phyloP scores from a whole-genome alignment of 2,329 filamentous ascomycete species.

The Oidium heveae region DNA sequence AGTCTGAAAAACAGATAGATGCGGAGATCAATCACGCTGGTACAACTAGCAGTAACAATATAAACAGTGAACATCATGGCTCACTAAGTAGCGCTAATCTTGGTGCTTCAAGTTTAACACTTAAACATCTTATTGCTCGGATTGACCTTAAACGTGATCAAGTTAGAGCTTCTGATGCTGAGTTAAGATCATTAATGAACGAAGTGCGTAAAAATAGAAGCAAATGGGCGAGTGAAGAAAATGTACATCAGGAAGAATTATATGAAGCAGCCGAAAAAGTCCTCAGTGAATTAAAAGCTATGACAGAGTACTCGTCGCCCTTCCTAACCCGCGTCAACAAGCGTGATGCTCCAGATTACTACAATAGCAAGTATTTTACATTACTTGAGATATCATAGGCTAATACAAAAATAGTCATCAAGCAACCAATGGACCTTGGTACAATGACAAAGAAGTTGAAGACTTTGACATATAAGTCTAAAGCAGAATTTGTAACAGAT shows the following conservation, averaged over 20 bases:
- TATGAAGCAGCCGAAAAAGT: constrained; percentile 96
- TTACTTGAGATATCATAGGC: not conserved
- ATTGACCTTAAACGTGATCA: constrained; percentile 83
- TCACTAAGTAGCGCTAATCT: constrained; percentile 83
- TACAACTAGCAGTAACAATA: constrained; percentile 24
- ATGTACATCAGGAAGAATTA: constrained; percentile 88
- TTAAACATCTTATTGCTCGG: constrained; percentile 88
- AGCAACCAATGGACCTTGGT: constrained; percentile 91
- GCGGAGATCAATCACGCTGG: constrained; percentile 64
- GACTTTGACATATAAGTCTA: constrained; percentile 54
- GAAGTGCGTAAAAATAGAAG: constrained; percentile 94
- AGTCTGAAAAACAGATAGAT: constrained; percentile 86
- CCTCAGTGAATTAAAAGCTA: constrained; percentile 84
- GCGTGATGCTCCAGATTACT: constrained; percentile 87
- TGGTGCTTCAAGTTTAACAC: constrained; percentile 78
- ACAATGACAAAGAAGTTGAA: constrained; percentile 97
- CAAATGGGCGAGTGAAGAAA: constrained; percentile 97
- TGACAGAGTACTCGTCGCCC: constrained; percentile 91
- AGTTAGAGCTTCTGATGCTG: constrained; percentile 78
- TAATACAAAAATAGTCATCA: constrained; percentile 47
- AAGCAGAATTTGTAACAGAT: constrained; percentile 83
- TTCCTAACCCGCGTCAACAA: constrained; percentile 92
- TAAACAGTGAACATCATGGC: constrained; percentile 44
- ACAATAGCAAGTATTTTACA: constrained; percentile 38
- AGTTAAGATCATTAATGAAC: constrained; percentile 78